Evolutionary conservation across 192 early-diverging fungal species (phyloP).

Genomic region (Neocallimastix lanati): DNA sequence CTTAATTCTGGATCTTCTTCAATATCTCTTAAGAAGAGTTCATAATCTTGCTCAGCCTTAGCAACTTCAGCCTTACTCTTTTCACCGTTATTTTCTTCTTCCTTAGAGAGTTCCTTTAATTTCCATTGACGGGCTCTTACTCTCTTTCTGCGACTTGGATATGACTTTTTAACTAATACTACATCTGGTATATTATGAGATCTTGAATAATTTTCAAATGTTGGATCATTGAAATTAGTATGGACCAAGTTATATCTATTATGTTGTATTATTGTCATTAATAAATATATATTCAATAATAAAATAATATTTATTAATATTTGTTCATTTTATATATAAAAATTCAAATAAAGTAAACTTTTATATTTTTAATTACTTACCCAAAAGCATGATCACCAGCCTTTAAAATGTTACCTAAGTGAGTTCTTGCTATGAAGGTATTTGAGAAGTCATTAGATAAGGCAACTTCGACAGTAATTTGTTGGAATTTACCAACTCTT

Average conservation of each 20-base stretch:
- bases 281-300: too few relatives aligned
- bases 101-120: constrained; percentile 71
- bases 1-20: constrained; percentile 96
- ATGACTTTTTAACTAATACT: constrained; percentile 79
- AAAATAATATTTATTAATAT: too few relatives aligned
- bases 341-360: too few relatives aligned
- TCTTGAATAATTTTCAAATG: constrained; percentile 38
- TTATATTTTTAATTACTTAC: too few relatives aligned
- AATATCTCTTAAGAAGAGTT: constrained; percentile 89
- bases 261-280: neutral
- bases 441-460: constrained; percentile 54
- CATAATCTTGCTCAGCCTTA: constrained; percentile 72
- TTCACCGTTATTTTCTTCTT: constrained; percentile 67
- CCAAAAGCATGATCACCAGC: constrained; percentile 82
- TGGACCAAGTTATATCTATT: constrained; percentile 48
- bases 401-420: constrained; percentile 77
- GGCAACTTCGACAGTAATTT: constrained; percentile 78
- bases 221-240: constrained; percentile 79
- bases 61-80: constrained; percentile 23
- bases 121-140: constrained; percentile 75
- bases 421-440: constrained; percentile 70
- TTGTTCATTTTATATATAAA: too few relatives aligned
- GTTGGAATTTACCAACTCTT: constrained; percentile 47
- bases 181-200: constrained; percentile 55
- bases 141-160: constrained; percentile 75